Base-by-base conservation (phyloP, 768 basidiomycete species). In the Dacryopinax primogenitus region DNA sequence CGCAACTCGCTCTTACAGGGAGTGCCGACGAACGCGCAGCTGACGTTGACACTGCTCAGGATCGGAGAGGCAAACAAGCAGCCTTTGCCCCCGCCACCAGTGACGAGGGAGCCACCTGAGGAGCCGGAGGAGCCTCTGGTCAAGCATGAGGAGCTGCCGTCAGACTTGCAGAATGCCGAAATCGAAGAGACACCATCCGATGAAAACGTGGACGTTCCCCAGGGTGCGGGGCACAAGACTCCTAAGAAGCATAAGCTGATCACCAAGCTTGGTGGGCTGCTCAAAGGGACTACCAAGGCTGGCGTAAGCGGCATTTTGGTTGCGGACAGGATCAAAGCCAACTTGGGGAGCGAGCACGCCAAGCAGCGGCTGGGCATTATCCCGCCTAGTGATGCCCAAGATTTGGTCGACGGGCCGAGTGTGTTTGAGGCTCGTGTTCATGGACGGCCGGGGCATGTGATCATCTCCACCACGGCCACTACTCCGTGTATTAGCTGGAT, bases 11-110 rank as follows among this genome's bases (percentile, higher is more conserved):
- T 80, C 41, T 72, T 80, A 30, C 68, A 68, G 1, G 77, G 77
- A 21, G 77, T 77, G 0, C 79, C 79, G 9, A 79, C 78, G 44
- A 78, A 80, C 66, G 75, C 77, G 33, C 79, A 80, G 66, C 74
- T 80, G 11, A 70, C 78, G 13, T 66, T 79, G 23, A 77, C 78
- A 9, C 69, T 80, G 21, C 72, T 79, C 2, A 75, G 79, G 3
- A 70, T 78, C 28, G 78, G 75, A 3, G 79, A 80, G 67, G 70
- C 65, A 30, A 71, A 72, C 39, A 74, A 75, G 34, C 69, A 73
- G 1, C 79, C 79, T 1, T 66, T 79, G 0, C 78, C 79, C 11
- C 77, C 76, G 1, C 76, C 78, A 33, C 69, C 71, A 7, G 21
- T 64, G 11, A 63, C 75, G 71, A 11, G 45, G 51, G 33, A 68